Evolutionary conservation across 1,284 basidiomycete species (phyloP).

Genomic region (Trametes pubescens): DNA sequence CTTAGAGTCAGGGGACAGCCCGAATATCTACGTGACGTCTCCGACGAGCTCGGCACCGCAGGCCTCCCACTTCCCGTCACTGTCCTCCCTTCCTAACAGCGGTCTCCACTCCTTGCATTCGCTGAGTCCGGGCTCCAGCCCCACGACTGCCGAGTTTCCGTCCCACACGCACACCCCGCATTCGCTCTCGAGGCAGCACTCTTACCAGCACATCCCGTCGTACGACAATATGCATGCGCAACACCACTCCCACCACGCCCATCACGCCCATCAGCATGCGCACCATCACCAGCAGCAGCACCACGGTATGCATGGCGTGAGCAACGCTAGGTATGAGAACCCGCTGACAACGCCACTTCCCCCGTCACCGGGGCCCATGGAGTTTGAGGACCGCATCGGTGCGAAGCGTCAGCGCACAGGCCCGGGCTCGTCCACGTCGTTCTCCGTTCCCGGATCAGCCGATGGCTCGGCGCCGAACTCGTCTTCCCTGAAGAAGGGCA

Average conservation of each 20-base stretch:
- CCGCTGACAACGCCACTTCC: conserved; percentile 42
- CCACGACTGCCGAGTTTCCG: conserved; percentile 70
- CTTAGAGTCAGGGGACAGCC: conserved; percentile 58
- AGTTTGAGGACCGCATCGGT: conserved; percentile 43
- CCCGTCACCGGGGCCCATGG: conserved; percentile 44
- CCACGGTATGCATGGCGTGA: conserved; percentile 31
- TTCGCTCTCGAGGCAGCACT: conserved; percentile 63
- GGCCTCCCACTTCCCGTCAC: conserved; percentile 38
- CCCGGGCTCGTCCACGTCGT: conserved; percentile 25
- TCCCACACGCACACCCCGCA: conserved; percentile 48
- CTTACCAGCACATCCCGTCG: conserved; percentile 58
- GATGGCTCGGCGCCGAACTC: conserved; percentile 31
- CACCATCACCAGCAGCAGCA: conserved; percentile 30
- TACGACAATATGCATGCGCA: conserved; percentile 35
- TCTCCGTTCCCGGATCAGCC: conserved; percentile 27
- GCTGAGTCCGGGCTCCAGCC: conserved; percentile 67
- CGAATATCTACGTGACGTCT: conserved; percentile 77
- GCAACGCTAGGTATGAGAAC: conserved; percentile 41
- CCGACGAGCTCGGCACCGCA: conserved; percentile 54
- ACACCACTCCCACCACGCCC: conserved; percentile 28
- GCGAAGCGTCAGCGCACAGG: conserved; percentile 48
- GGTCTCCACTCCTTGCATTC: conserved; percentile 48
- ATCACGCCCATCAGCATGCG: conserved; percentile 25
- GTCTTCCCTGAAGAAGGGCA: conserved; percentile 44
- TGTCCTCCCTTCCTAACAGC: conserved; percentile 40